Evolutionary conservation across 768 basidiomycete species (phyloP).

Genomic region (Neoboletus brunneissimus): DNA sequence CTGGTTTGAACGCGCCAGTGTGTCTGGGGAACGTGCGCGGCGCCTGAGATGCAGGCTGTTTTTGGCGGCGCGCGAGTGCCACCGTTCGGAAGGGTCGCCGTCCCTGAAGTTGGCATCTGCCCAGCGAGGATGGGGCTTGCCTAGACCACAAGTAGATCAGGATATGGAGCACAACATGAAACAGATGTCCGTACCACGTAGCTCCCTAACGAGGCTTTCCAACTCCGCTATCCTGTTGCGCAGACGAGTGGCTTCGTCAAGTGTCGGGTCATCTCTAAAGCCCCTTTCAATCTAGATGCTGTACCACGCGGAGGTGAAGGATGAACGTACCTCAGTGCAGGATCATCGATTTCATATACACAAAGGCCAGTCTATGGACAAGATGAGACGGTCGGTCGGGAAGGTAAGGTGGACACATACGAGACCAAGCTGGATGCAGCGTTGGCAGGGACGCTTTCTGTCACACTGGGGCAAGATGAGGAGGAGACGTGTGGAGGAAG

Average conservation of each 20-base stretch:
- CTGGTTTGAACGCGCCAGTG: constrained; percentile 32
- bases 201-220: constrained; percentile 85
- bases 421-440: constrained; percentile 86
- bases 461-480: constrained; percentile 55
- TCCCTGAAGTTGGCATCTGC: constrained; percentile 76
- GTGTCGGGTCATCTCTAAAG: constrained; percentile 75
- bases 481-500: not conserved
- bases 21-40: constrained; percentile 37
- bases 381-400: constrained; percentile 3
- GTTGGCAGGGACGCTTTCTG: constrained; percentile 84
- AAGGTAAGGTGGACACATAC: constrained; percentile 39
- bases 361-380: constrained; percentile 78
- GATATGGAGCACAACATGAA: constrained; percentile 3
- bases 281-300: not conserved
- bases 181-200: constrained; percentile 55
- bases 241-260: constrained; percentile 85
- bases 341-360: constrained; percentile 93
- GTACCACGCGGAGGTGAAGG: not conserved
- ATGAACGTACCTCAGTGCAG: constrained; percentile 60
- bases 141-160: constrained; percentile 36
- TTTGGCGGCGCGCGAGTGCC: constrained; percentile 81
- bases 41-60: constrained; percentile 49
- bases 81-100: constrained; percentile 79
- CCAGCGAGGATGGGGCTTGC: constrained; percentile 87
- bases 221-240: constrained; percentile 89